Base-by-base conservation (phyloP, 371 early-diverging fungal species). In the Actinomortierella wolfii region DNA sequence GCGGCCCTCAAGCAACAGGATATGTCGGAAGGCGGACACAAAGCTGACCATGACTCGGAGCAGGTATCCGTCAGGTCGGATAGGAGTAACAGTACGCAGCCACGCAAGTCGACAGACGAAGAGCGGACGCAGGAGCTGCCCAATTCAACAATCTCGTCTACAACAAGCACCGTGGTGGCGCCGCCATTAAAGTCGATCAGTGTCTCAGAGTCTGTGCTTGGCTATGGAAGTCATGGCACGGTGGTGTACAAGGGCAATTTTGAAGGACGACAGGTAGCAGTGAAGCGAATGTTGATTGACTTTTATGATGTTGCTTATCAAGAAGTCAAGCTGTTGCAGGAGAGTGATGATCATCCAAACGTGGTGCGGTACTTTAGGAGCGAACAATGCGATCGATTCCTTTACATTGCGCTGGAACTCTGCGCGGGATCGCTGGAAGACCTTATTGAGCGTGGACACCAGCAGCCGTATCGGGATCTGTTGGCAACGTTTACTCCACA, bases 191-290 rank as follows among this genome's bases (percentile, higher is more conserved):
- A 66, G 47, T 78, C 78, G 21, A 68, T 87, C 26, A 62, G 61
- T 15, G 80, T 87, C 2, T 64, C 83, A 3, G 79, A 80, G 20
- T 64, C 73, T 0, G 78, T 88, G 24, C 61, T 88, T 63, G 96
- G 97, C 7, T 94, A 96, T 64, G 99, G 99, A 43, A 92, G 93
- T 56, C 97, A 97, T 70, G 99, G 99, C 14, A 99, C 99, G 0
- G 89, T 97, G 17, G 98, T 99, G 21, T 97, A 93, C 70, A 89
- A 90, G 61, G 99, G 98, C 13, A 77, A 78, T 14, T 97, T 95
- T 76, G 94, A 95, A 64, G 93, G 92, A 23, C 86, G 96, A 26
- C 78, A 87, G 0, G 97, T 98, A 3, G 99, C 99, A 0, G 92
- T 99, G 39, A 99, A 99, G 76, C 83, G 98, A 14, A 78, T 98